Conservation (phyloP, 805 yeast genomes). For the Yarrowia deformans region DNA sequence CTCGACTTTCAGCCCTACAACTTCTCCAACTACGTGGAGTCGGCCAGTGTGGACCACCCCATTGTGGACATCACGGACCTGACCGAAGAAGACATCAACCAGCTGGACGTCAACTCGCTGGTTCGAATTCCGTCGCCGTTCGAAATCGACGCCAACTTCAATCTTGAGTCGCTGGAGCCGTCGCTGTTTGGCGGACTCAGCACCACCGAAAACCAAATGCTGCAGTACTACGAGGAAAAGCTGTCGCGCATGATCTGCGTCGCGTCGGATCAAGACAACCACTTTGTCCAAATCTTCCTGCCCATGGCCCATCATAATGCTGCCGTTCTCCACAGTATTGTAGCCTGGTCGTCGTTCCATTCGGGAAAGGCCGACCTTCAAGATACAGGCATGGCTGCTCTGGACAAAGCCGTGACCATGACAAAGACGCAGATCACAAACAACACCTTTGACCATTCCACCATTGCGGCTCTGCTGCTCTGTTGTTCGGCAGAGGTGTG, state of each 20-base stretch:
- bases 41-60: neutral
- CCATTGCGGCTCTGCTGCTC: constrained; percentile 71
- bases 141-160: constrained; percentile 7
- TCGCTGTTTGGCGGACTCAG: constrained; percentile 1
- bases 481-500: constrained; percentile 84
- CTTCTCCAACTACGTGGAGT: neutral
- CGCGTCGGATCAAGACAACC: constrained; percentile 59
- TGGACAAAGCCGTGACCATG: constrained; percentile 44
- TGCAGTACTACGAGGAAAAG: constrained; percentile 38
- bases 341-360: constrained; percentile 63
- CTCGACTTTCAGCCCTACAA: constrained; percentile 4
- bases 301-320: constrained; percentile 60
- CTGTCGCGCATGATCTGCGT: constrained; percentile 57
- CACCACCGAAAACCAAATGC: constrained; percentile 46
- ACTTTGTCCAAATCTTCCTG: constrained; percentile 60
- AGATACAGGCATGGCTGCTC: constrained; percentile 46
- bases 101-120: constrained; percentile 25
- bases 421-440: constrained; percentile 41
- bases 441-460: constrained; percentile 47
- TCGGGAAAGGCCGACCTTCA: constrained; percentile 48
- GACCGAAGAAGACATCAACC: constrained; percentile 27
- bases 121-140: constrained; percentile 34
- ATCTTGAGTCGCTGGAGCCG: neutral
- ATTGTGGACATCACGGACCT: constrained; percentile 30
- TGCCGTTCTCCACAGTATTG: constrained; percentile 59